phyloP scores from a whole-genome alignment of 2,329 filamentous ascomycete species.

The Beauveria medogensis region DNA sequence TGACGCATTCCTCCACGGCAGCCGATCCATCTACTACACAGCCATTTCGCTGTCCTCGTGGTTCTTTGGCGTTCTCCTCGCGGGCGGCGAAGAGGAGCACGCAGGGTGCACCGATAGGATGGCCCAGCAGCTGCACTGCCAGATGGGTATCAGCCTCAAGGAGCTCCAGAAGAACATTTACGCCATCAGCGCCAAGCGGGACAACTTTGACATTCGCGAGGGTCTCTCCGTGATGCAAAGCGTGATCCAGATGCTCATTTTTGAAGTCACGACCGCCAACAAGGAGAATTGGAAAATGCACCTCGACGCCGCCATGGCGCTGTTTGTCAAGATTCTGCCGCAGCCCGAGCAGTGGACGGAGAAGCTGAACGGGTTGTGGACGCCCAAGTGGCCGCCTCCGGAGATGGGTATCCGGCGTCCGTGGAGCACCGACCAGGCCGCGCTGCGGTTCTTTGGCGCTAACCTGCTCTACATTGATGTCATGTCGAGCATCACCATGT shows the following conservation, averaged over 20 bases:
- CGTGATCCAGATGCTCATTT: conserved; percentile 46
- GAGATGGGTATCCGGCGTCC: conserved; percentile 26
- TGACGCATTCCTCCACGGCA: conserved; percentile 42
- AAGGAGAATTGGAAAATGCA: conserved; percentile 43
- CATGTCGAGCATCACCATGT: conserved; percentile 39
- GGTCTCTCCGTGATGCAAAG: conserved; percentile 37
- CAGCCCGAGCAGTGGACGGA: conserved; percentile 29
- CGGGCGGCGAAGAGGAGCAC: conserved; percentile 24
- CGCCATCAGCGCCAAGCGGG: conserved; percentile 24
- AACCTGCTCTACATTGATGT: conserved; percentile 42
- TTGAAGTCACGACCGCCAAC: conserved; percentile 38
- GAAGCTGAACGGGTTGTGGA: conserved; percentile 24
- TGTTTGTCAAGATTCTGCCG: conserved; percentile 40
- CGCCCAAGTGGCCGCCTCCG: conserved; percentile 26
- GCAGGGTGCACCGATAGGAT: conserved; percentile 28
- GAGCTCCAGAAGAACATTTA: conserved; percentile 36
- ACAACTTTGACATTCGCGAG: conserved; percentile 23
- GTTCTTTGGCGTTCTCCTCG: conserved; percentile 43
- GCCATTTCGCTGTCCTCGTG: conserved; percentile 48
- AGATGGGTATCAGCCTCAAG: conserved; percentile 36
- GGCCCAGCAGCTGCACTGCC: conserved; percentile 32
- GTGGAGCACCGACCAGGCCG: conserved; percentile 38
- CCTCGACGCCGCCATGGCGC: conserved; percentile 39
- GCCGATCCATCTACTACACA: conserved; percentile 50
- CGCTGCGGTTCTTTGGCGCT: conserved; percentile 38